Evolutionary conservation across 164 flowering plant species (phyloP), one percentile per base, ranked within the genome.

Genomic region (Vitis rupestris): DNA sequence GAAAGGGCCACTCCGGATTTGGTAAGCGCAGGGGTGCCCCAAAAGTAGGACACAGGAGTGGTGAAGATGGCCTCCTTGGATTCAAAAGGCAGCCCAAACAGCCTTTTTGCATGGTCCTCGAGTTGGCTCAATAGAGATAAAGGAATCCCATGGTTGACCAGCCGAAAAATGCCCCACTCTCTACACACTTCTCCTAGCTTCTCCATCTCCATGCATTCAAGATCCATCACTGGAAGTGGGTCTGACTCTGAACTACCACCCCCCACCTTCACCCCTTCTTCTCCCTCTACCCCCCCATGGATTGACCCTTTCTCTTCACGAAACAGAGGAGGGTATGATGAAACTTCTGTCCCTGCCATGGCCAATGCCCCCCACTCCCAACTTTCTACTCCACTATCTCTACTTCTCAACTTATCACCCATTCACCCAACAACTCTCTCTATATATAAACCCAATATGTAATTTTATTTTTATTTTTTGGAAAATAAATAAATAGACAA

Each of bases 101-200:
- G 66, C 59, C 48, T 27, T 57, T 60, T 76, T 50, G 83, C 80
- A 15, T 71, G 78, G 1, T 74, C 82, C 10, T 75, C 77, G 13
- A 88, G 79, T 52, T 74, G 75, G 52, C 27, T 67, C 63, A 76
- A 27, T 9, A 91, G 83, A 23, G 52, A 50, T 3, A 50, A 10
- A 2, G 97, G 97, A 50, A 91, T 65, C 14, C 91, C 92, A 68
- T 89, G 97, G 76, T 89, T 91, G 64, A 78, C 76, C 80, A 89
- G 64, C 17, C 88, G 85, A 61, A 89, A 87, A 10, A 89, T 16
- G 0, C 97, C 97, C 93, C 93, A 91, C 8, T 85, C 68, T 47
- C 67, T 69, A 61, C 92, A 89, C 4, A 82, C 91, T 17, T 67
- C 75, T 13, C 59, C 68, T 6, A 89, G 79, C 10, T 66, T 17